Conservation (phyloP, 2,329 filamentous ascomycete species). For the Arthroderma sp. region DNA sequence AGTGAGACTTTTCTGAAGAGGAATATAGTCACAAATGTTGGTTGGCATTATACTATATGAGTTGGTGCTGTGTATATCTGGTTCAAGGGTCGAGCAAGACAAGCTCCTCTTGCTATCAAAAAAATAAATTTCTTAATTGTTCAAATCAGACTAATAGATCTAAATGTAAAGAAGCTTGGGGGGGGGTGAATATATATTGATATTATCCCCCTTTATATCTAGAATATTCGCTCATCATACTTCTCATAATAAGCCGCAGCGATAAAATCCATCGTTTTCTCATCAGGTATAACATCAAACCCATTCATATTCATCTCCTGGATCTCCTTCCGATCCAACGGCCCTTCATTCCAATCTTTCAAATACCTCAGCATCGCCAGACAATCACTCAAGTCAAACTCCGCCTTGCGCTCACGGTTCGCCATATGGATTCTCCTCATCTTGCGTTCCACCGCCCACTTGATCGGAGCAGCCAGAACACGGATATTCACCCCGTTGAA, state of each 20-base stretch:
- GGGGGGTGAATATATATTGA: too few relatives aligned
- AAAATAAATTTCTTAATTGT: not conserved
- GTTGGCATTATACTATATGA: conserved; percentile 15
- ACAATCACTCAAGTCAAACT: conserved; percentile 19
- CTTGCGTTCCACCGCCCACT: conserved; percentile 25
- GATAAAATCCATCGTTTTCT: conserved; percentile 17
- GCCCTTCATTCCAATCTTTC: conserved; percentile 13
- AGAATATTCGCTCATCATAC: conserved; percentile 10
- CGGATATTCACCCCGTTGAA: conserved; percentile 17
- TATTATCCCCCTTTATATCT: not conserved
- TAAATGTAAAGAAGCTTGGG: not conserved
- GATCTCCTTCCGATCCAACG: conserved; percentile 16
- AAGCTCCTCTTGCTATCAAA: not conserved
- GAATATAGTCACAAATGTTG: conserved; percentile 13
- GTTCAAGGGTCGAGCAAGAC: not conserved
- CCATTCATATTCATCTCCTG: conserved; percentile 18
- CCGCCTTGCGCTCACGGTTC: conserved; percentile 13
- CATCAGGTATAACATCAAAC: conserved; percentile 18
- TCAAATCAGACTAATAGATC: not conserved
- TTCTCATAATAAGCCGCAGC: conserved; percentile 16
- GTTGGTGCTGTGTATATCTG: too few relatives aligned
- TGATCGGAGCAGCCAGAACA: conserved; percentile 21
- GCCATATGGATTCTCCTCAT: conserved; percentile 18
- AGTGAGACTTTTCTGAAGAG: conserved; percentile 9
- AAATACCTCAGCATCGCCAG: conserved; percentile 19